Percentiles rank a stretch among this genome's conserved stretches.
Evolutionary conservation across 1,284 basidiomycete genomes (phyloP).

Genomic region (Pholiota adiposa): DNA sequence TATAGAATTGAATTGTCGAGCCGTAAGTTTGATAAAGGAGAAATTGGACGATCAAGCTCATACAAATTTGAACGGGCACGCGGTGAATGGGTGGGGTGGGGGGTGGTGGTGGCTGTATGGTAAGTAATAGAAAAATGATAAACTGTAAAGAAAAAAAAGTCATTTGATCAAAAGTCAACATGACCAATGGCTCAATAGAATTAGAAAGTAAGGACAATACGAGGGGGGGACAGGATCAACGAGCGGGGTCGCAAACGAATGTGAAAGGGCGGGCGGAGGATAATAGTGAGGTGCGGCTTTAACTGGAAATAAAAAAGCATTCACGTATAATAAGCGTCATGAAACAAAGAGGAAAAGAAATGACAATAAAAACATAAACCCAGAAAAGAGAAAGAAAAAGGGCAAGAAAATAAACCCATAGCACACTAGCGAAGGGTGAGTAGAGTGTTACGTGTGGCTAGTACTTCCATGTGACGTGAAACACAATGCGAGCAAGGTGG

Average conservation of each 20-base stretch:
- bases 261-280: background rate
- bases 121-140: background rate
- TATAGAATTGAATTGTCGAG: slow-evolving; percentile 13
- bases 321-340: slow-evolving; percentile 10
- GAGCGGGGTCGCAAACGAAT: slow-evolving; percentile 4
- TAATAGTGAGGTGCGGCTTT: background rate
- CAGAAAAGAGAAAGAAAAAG: slow-evolving; percentile 1
- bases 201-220: background rate
- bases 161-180: background rate
- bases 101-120: background rate
- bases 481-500: background rate
- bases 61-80: background rate
- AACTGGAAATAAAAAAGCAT: background rate
- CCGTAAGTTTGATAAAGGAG: slow-evolving; percentile 2
- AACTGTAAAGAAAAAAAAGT: background rate
- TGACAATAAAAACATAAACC: slow-evolving; percentile 10
- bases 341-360: slow-evolving; percentile 2
- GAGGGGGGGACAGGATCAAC: background rate
- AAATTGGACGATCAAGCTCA: background rate
- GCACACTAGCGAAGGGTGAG: background rate
- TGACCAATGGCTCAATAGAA: background rate
- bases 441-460: background rate
- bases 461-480: background rate
- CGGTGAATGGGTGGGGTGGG: background rate
- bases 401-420: background rate